phyloP scores from a whole-genome alignment of 257 asterid species.

The Voacanga thouarsii region DNA sequence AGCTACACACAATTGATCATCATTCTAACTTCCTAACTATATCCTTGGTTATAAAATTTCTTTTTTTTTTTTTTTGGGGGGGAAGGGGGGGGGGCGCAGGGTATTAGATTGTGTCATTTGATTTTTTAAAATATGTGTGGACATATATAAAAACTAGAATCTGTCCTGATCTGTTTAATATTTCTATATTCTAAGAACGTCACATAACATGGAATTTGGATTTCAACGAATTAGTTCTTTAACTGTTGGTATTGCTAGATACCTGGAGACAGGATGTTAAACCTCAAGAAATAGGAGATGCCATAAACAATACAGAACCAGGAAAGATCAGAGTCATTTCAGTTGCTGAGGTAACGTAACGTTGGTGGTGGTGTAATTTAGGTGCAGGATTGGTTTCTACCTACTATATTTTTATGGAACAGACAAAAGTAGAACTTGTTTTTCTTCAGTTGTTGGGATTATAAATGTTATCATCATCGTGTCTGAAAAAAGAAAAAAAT shows the following conservation, averaged over 20 bases:
- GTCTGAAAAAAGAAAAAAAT: neutral
- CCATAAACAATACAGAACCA: slow-evolving; percentile 63
- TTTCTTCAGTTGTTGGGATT: slow-evolving; percentile 1
- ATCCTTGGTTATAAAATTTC: neutral
- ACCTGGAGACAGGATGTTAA: slow-evolving; percentile 87
- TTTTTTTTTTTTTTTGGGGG: neutral
- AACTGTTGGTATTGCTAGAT: slow-evolving; percentile 38
- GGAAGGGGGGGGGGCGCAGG: no score
- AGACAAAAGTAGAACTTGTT: neutral
- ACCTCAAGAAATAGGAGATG: slow-evolving; percentile 55
- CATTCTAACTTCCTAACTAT: neutral
- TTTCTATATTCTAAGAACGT: neutral
- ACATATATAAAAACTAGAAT: neutral
- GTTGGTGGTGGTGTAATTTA: slow-evolving; percentile 8
- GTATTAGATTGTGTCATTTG: neutral
- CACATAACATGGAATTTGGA: neutral
- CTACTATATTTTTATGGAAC: neutral
- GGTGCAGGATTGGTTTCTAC: neutral
- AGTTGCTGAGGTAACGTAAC: slow-evolving; percentile 69
- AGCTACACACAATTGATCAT: neutral
- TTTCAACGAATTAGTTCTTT: neutral
- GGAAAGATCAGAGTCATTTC: slow-evolving; percentile 63
- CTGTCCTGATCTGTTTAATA: neutral
- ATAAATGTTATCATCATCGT: neutral
- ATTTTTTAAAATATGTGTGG: neutral